Base-by-base conservation (phyloP, 2,329 filamentous ascomycete genomes). In the Chaetomium strumarium region DNA sequence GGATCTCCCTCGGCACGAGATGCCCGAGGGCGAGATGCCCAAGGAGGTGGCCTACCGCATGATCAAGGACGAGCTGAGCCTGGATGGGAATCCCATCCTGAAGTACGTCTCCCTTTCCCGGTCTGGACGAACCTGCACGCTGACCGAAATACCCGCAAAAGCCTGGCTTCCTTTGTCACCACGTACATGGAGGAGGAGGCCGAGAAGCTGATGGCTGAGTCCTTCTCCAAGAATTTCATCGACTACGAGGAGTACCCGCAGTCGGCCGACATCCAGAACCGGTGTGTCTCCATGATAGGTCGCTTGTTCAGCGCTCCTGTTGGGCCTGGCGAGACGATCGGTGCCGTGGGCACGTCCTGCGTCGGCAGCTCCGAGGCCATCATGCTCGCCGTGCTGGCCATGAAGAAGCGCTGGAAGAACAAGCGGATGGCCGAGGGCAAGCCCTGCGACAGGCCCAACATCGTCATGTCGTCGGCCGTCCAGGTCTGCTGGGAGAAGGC, bases 401-500 rank as follows among this genome's bases (percentile, higher is more conserved):
- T 96, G 90, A 96, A 96, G 81, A 90, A 85, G 74, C 83, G 86
- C 64, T 97, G 92, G 92, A 85, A 88, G 75, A 90, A 93, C 70
- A 85, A 84, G 72, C 85, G 90, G 62, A 81, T 86, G 67, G 90
- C 87, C 5, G 88, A 82, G 62, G 91, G 90, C 56, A 93, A 95
- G 74, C 80, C 90, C 50, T 80, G 70, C 55, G 88, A 90, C 57
- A 79, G 80, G 41, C 92, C 92, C 51, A 97, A 97, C 72, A 85
- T 97, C 56, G 75, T 97, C 75, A 96, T 97, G 92, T 93, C 88
- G 63, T 90, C 88, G 24, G 91, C 92, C 31, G 92, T 96, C 2
- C 92, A 97, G 72, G 92, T 96, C 38, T 96, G 90, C 77, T 96
- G 91, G 91, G 90, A 96, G 70, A 96, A 96, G 75, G 85, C 86